Percentiles rank a stretch among this genome's conserved stretches.
Conservation (phyloP, 2,329 filamentous ascomycete species). For the Aspergillus sp. region DNA sequence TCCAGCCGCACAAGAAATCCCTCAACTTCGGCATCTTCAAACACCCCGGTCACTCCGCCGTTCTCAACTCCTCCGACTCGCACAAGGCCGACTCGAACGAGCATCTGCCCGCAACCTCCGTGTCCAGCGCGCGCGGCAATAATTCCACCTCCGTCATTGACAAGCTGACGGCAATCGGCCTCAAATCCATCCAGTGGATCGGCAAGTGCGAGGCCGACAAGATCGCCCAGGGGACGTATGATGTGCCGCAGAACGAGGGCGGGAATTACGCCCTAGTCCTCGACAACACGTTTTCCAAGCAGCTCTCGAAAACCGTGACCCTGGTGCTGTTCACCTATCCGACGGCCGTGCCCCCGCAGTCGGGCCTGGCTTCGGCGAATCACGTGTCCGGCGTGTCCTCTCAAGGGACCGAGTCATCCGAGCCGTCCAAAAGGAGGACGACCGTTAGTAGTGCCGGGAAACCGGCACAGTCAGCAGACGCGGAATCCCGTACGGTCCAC, state of each 20-base stretch:
- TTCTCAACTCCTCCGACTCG: slow-evolving; percentile 35
- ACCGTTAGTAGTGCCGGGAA: slow-evolving; percentile 20
- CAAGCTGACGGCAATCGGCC: slow-evolving; percentile 52
- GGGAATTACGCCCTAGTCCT: slow-evolving; percentile 97
- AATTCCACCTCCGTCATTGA: slow-evolving; percentile 61
- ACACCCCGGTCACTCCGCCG: slow-evolving; percentile 65
- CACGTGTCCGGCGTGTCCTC: slow-evolving; percentile 31
- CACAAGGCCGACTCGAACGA: slow-evolving; percentile 34
- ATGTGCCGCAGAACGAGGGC: slow-evolving; percentile 62
- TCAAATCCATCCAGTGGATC: slow-evolving; percentile 63
- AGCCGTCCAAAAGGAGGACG: slow-evolving; percentile 36
- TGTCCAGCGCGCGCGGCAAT: slow-evolving; percentile 49
- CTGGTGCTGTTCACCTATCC: slow-evolving; percentile 93
- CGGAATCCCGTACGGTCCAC: slow-evolving; percentile 51
- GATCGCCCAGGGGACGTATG: slow-evolving; percentile 80
- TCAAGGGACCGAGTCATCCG: slow-evolving; percentile 40
- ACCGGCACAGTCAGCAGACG: slow-evolving; percentile 17
- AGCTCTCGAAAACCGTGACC: slow-evolving; percentile 85
- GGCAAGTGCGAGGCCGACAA: slow-evolving; percentile 96
- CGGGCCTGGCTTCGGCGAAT: slow-evolving; percentile 36
- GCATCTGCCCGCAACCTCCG: slow-evolving; percentile 20
- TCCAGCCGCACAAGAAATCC: slow-evolving; percentile 96
- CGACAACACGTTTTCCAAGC: slow-evolving; percentile 98
- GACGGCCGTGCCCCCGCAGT: slow-evolving; percentile 49
- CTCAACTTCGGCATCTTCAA: slow-evolving; percentile 98